Conservation (phyloP, 176 grass and related monocot genomes). For the Juncus effusus region DNA sequence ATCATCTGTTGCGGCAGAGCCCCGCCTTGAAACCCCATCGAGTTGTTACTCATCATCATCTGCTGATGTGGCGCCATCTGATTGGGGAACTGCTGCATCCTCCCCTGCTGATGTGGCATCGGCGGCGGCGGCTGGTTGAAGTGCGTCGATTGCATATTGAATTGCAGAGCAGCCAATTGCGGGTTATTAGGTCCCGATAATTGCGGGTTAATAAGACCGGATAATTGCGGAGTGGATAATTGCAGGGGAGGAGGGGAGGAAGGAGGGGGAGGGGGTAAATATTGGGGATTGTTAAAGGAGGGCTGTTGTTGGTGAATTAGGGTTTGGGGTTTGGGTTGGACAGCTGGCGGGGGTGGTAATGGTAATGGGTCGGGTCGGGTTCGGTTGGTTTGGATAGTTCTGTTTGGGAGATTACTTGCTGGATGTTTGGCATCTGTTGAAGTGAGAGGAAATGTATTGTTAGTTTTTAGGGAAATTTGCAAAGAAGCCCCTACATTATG, state of each 20-base stretch:
- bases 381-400: slow-evolving; percentile 40
- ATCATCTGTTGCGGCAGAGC: slow-evolving; percentile 51
- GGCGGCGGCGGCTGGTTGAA: slow-evolving; percentile 68
- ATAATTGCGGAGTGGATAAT: slow-evolving; percentile 35
- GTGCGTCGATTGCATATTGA: slow-evolving; percentile 19
- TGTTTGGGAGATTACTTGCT: slow-evolving; percentile 33
- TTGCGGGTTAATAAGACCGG: slow-evolving; percentile 40
- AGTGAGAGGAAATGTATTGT: slow-evolving; percentile 18
- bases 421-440: slow-evolving; percentile 38
- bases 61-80: slow-evolving; percentile 51
- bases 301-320: slow-evolving; percentile 40
- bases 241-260: slow-evolving; percentile 32
- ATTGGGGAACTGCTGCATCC: slow-evolving; percentile 40
- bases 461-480: background rate
- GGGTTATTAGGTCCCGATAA: too few relatives aligned
- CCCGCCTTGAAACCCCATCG: slow-evolving; percentile 20
- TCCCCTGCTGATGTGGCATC: slow-evolving; percentile 54
- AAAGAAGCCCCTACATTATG: too few relatives aligned
- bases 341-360: slow-evolving; percentile 34
- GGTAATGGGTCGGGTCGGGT: slow-evolving; percentile 31
- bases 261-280: slow-evolving; percentile 40
- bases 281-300: slow-evolving; percentile 37
- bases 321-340: slow-evolving; percentile 42
- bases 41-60: slow-evolving; percentile 22
- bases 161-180: slow-evolving; percentile 1